These are phyloP conservation scores for Pseudogymnoascus sp. DNA, from an alignment of 2,329 filamentous ascomycete species.

Conservation along the genomic window DNA sequence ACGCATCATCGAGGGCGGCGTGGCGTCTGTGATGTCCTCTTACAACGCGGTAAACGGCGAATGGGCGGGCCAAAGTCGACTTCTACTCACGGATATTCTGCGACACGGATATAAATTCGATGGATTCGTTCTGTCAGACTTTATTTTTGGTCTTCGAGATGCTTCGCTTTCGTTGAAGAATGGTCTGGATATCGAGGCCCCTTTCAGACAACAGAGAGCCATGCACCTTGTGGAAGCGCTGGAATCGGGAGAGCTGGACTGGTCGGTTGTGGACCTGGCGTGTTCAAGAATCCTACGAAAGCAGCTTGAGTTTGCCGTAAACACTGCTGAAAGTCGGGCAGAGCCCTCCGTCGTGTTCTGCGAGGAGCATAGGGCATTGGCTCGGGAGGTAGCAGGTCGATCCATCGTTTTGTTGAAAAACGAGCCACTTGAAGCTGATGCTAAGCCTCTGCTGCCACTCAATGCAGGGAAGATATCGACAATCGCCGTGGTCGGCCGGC, in stretches of 20 bases:
- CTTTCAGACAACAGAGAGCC: slow-evolving; percentile 11
- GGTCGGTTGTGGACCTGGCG: slow-evolving; percentile 5
- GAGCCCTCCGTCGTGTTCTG: slow-evolving; percentile 1
- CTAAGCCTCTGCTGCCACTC: slow-evolving; percentile 10
- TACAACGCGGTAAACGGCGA: slow-evolving; percentile 15
- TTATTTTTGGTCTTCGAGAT: slow-evolving; percentile 12
- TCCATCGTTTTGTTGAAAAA: slow-evolving; percentile 11
- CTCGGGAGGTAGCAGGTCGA: slow-evolving; percentile 2
- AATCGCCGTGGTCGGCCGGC: slow-evolving; percentile 11
- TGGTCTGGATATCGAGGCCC: slow-evolving; percentile 14
- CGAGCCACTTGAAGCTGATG: background rate
- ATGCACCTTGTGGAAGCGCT: background rate
- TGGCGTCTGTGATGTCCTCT: slow-evolving; percentile 13
- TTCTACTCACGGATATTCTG: slow-evolving; percentile 12
- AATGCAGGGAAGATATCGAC: slow-evolving; percentile 2
- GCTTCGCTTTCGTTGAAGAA: slow-evolving; percentile 10
- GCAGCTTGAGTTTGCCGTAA: slow-evolving; percentile 1
- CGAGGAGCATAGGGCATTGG: slow-evolving; percentile 8
- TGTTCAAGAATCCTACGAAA: slow-evolving; percentile 10
- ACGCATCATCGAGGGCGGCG: slow-evolving; percentile 12
- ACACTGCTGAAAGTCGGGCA: background rate
- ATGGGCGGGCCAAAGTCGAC: slow-evolving; percentile 14
- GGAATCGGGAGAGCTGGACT: slow-evolving; percentile 11
- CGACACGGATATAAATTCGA: slow-evolving; percentile 12
- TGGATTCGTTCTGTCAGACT: slow-evolving; percentile 15